Conservation (phyloP, 257 asterid species). For the Mitragyna speciosa region DNA sequence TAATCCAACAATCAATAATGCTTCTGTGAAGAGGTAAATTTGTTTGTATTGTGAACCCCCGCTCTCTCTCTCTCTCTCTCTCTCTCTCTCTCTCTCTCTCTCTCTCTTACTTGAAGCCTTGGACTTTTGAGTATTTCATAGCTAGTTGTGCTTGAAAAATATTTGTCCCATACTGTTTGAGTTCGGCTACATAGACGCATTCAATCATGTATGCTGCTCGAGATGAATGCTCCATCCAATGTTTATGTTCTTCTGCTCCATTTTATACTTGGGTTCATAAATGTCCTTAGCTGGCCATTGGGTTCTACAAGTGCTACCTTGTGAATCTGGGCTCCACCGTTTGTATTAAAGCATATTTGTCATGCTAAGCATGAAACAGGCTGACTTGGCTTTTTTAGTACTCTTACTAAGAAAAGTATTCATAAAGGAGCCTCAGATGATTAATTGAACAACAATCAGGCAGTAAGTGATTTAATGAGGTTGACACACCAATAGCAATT, state of each 20-base stretch:
- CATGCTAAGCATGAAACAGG: neutral
- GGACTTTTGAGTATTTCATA: neutral
- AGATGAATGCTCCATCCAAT: neutral
- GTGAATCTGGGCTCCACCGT: neutral
- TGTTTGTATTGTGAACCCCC: neutral
- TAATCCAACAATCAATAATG: slow-evolving; percentile 39
- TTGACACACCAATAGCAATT: neutral
- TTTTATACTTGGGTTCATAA: neutral
- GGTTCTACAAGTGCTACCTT: neutral
- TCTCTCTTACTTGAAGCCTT: neutral
- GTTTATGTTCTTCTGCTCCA: neutral
- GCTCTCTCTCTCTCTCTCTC: neutral
- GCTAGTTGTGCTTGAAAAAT: neutral
- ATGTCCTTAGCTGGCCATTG: neutral
- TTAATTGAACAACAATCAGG: neutral
- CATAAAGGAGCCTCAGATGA: neutral
- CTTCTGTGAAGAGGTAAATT: slow-evolving; percentile 29
- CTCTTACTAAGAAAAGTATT: neutral
- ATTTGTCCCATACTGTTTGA: neutral
- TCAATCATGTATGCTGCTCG: neutral
- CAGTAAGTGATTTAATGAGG: neutral
- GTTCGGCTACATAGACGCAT: neutral
- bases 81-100: neutral
- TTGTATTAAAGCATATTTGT: neutral
- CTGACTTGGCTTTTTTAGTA: neutral